phyloP scores from a whole-genome alignment of 257 asterid genomes.

The Cordia subcordata region DNA sequence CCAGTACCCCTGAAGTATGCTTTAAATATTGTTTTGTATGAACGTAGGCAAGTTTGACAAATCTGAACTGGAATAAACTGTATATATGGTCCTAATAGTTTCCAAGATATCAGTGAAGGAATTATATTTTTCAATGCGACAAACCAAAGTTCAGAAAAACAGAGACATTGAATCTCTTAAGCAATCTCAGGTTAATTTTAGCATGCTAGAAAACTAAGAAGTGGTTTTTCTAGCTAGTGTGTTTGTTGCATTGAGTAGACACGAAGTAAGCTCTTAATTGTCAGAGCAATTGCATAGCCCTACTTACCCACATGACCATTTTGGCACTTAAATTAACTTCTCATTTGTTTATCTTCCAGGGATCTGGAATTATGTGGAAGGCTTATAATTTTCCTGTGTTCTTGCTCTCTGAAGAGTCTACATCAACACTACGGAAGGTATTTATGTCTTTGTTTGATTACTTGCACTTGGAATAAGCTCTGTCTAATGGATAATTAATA shows the following conservation, averaged over 20 bases:
- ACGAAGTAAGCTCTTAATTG: neutral
- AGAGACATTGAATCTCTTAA: neutral
- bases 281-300: neutral
- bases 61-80: neutral
- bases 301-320: too few relatives aligned
- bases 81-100: neutral
- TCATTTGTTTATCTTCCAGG: constrained; percentile 42
- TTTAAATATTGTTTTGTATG: neutral
- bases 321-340: too few relatives aligned
- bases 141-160: neutral
- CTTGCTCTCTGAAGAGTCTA: constrained; percentile 72
- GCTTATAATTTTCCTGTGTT: constrained; percentile 85
- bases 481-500: neutral
- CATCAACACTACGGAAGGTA: constrained; percentile 74
- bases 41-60: neutral
- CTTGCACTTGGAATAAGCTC: neutral
- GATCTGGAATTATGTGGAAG: constrained; percentile 98
- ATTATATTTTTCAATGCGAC: neutral
- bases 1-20: too few relatives aligned
- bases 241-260: neutral
- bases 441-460: constrained; percentile 13
- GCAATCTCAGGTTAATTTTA: neutral
- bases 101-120: neutral
- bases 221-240: neutral
- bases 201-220: neutral